Conservation (phyloP, 257 asterid genomes). For the Mitragyna speciosa region DNA sequence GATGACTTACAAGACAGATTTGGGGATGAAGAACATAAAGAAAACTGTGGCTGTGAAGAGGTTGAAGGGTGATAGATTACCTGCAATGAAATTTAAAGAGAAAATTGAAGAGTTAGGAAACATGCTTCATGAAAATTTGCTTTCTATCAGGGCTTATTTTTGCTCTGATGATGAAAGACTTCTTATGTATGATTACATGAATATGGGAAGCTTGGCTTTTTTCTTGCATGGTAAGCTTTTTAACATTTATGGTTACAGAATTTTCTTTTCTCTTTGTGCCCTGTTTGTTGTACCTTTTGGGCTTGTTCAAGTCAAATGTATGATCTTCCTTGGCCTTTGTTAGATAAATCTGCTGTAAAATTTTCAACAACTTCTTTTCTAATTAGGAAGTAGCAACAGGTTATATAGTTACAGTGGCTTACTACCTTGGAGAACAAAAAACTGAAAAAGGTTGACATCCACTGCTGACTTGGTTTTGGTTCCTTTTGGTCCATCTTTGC, state of each 20-base stretch:
- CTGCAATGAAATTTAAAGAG: conserved; percentile 20
- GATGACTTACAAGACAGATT: conserved; percentile 15
- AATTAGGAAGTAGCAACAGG: not conserved
- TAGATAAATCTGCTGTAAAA: not conserved
- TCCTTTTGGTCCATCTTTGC: not conserved
- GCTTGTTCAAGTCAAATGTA: not conserved
- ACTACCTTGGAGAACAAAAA: not conserved
- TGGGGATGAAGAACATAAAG: conserved; percentile 9
- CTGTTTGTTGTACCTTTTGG: not conserved
- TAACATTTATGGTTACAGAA: not conserved
- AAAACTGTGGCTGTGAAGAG: conserved; percentile 26
- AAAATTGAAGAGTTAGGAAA: conserved; percentile 25
- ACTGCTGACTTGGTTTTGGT: not conserved
- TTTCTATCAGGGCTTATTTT: conserved; percentile 21
- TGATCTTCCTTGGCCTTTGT: not conserved
- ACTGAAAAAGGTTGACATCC: not conserved
- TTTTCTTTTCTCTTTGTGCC: not conserved
- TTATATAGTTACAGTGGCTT: not conserved
- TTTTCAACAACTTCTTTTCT: not conserved
- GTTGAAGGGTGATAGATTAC: conserved; percentile 9
- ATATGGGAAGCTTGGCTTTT: conserved; percentile 32
- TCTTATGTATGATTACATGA: conserved; percentile 28
- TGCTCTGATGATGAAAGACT: conserved; percentile 21
- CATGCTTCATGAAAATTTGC: conserved; percentile 27
- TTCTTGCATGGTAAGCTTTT: conserved; percentile 32